Percentiles rank a stretch among this genome's conserved stretches.
These are phyloP conservation scores for Tricladium varicosporioides DNA, from an alignment of 2,329 filamentous ascomycete genomes.

Conservation along the genomic window DNA sequence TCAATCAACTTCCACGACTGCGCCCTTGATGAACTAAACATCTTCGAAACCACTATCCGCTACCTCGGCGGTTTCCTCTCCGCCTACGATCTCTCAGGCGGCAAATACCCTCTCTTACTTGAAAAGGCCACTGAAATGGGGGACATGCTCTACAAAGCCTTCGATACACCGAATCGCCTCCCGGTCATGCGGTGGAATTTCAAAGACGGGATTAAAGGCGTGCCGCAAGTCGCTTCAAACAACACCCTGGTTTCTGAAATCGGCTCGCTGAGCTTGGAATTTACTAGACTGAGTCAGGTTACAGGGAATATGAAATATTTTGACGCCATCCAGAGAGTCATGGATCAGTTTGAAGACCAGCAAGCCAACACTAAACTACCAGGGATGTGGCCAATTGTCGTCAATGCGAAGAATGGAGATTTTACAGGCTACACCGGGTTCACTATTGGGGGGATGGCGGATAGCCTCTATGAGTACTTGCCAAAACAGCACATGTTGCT, in stretches of 20 bases:
- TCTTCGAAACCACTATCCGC: conserved; percentile 41
- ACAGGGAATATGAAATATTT: conserved; percentile 60
- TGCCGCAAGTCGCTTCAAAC: conserved; percentile 44
- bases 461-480: conserved; percentile 63
- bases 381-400: conserved; percentile 57
- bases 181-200: not conserved
- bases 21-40: conserved; percentile 18
- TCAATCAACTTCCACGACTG: conserved; percentile 47
- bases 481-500: conserved; percentile 46
- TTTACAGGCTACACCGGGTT: conserved; percentile 49
- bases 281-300: conserved; percentile 60
- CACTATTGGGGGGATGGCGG: conserved; percentile 51
- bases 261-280: conserved; percentile 57
- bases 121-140: conserved; percentile 32
- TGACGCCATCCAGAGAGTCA: conserved; percentile 56
- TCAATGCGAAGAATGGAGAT: conserved; percentile 52
- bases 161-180: conserved; percentile 36
- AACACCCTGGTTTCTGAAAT: conserved; percentile 53
- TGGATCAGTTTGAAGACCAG: conserved; percentile 49
- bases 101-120: conserved; percentile 19
- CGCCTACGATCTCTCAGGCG: conserved; percentile 33
- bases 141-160: conserved; percentile 36
- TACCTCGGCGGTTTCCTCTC: conserved; percentile 38
- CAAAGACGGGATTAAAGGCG: conserved; percentile 43
- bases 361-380: conserved; percentile 54